Base-by-base conservation (phyloP, 768 basidiomycete species). In the Austroboletus eburneus region DNA sequence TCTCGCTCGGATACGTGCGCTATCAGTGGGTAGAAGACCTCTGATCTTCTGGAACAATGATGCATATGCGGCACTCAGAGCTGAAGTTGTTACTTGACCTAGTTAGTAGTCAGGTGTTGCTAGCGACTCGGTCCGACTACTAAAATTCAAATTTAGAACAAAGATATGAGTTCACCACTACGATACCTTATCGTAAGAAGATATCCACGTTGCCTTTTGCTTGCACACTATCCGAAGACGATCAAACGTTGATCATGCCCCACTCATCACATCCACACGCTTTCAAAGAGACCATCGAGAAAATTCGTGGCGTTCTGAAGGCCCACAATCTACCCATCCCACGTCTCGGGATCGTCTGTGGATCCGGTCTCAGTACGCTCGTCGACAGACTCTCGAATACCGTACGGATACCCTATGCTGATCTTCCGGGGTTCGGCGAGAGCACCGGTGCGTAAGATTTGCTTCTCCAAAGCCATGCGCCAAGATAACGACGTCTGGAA, bases 281-380 rank as follows among this genome's bases (percentile, higher is more conserved):
- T 10, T 67, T 69, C 36, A 57, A 52, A 20, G 52, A 57, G 39
- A 63, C 61, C 50, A 39, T 57, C 56, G 32, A 65, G 64, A 42
- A 56, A 64, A 56, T 65, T 42, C 48, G 47, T 48, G 18, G 57
- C 62, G 17, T 59, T 51, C 14, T 64, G 35, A 44, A 59, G 42
- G 38, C 56, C 55, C 50, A 46, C 16, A 57, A 57, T 12, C 74
- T 85, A 9, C 71, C 66, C 22, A 59, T 46, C n/a, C 91, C 91
- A 9, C 72, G 71, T 27, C 77, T 91, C 16, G 91, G 85, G 17
- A 89, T 94, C 56, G 81, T 94, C 22, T 93, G 91, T 62, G 91
- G 92, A 46, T 88, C 86, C 2, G 91, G 92, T 3, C 70, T 94
- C 42, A 81, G 81, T 57, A 88, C 87, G 1, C 74, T 95, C 22